These are phyloP conservation scores for Filosporella fistucella DNA, from an alignment of 495 filamentous ascomycete species.

Conservation along the genomic window DNA sequence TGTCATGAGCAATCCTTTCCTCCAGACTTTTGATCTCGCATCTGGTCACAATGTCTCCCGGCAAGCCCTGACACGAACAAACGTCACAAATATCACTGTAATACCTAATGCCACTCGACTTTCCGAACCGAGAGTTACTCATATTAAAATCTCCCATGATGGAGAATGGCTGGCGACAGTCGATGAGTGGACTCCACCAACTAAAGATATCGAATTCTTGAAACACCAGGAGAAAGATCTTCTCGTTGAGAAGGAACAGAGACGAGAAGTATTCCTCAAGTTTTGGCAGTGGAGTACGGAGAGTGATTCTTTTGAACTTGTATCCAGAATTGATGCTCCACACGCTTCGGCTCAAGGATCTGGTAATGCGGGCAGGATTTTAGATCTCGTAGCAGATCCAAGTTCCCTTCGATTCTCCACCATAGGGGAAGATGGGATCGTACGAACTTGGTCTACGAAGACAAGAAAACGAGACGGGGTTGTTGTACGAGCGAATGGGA, in stretches of 20 bases:
- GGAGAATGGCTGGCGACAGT: constrained; percentile 89
- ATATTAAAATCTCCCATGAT: constrained; percentile 67
- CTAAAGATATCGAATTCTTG: constrained; percentile 52
- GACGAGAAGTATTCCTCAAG: constrained; percentile 74
- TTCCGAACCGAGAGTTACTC: constrained; percentile 66
- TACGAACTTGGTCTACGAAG: constrained; percentile 75
- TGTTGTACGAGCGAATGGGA: constrained; percentile 46
- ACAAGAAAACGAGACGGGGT: constrained; percentile 58
- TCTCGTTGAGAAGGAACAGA: constrained; percentile 37
- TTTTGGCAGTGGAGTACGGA: constrained; percentile 79
- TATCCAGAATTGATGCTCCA: constrained; percentile 76
- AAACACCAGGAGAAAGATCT: constrained; percentile 30
- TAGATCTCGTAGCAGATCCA: constrained; percentile 68
- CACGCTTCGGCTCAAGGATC: constrained; percentile 49
- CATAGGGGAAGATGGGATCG: constrained; percentile 69
- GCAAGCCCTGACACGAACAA: constrained; percentile 85
- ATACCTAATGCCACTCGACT: constrained; percentile 65
- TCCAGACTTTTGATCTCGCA: constrained; percentile 81
- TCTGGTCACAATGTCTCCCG: constrained; percentile 68
- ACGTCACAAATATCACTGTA: constrained; percentile 72
- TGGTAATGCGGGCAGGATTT: constrained; percentile 46
- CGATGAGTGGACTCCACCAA: constrained; percentile 80
- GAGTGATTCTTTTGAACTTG: constrained; percentile 62
- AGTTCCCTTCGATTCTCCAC: constrained; percentile 68
- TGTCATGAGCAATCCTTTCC: constrained; percentile 42